These are phyloP conservation scores for Zarea fungicola DNA, from an alignment of 2,329 filamentous ascomycete species.

Conservation along the genomic window DNA sequence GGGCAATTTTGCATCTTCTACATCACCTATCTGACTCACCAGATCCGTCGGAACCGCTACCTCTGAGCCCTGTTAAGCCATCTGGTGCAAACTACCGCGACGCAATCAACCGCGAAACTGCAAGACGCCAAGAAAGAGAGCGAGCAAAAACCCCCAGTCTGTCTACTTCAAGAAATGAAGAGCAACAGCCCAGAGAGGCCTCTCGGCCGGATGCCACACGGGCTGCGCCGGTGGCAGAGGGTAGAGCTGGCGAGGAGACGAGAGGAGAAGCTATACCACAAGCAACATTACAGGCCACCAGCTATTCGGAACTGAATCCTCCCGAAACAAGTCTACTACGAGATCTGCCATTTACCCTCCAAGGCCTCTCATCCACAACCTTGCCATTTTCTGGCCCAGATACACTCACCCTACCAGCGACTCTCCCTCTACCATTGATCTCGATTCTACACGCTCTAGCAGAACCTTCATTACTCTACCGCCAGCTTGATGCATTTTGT, in stretches of 20 bases:
- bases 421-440: conserved; percentile 76
- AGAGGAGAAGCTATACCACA: conserved; percentile 51
- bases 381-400: conserved; percentile 67
- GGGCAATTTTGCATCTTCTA: conserved; percentile 90
- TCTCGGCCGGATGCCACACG: conserved; percentile 50
- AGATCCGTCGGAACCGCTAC: conserved; percentile 47
- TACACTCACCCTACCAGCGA: conserved; percentile 69
- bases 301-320: conserved; percentile 53
- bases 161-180: conserved; percentile 33
- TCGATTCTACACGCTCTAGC: conserved; percentile 84
- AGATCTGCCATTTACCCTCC: conserved; percentile 87
- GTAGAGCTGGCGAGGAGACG: conserved; percentile 27
- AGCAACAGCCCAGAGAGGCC: conserved; percentile 46
- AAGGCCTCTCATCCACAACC: conserved; percentile 84
- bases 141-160: conserved; percentile 28
- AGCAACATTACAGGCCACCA: conserved; percentile 52
- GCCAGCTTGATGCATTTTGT: conserved; percentile 72
- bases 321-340: conserved; percentile 63
- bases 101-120: conserved; percentile 30
- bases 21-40: conserved; percentile 72
- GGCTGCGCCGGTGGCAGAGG: conserved; percentile 37
- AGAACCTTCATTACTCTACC: conserved; percentile 90
- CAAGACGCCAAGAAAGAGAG: conserved; percentile 33
- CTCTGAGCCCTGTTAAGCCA: conserved; percentile 38
- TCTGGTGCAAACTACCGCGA: conserved; percentile 34